phyloP scores from a whole-genome alignment of 2,329 filamentous ascomycete species.

The Fusarium cicatricum region DNA sequence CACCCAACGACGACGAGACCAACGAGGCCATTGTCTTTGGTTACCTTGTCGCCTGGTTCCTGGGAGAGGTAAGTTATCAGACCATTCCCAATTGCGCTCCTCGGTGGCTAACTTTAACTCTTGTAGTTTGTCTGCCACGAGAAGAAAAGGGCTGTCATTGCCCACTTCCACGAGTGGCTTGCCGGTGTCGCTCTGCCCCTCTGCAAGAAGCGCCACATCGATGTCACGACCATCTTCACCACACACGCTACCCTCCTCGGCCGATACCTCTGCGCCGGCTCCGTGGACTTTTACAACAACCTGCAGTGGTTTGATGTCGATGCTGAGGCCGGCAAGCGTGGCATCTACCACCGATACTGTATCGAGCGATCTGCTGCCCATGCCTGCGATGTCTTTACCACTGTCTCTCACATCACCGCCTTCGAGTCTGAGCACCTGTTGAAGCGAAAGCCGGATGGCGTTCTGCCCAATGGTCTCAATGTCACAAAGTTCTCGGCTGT shows the following conservation, averaged over 20 bases:
- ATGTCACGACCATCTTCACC: constrained; percentile 97
- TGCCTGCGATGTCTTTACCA: constrained; percentile 95
- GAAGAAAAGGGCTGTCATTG: constrained; percentile 90
- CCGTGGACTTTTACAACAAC: constrained; percentile 99
- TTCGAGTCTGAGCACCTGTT: constrained; percentile 98
- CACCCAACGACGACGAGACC: constrained; percentile 89
- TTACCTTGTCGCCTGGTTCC: constrained; percentile 96
- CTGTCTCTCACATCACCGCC: constrained; percentile 97
- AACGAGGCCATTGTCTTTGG: constrained; percentile 98
- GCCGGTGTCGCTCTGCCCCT: constrained; percentile 92
- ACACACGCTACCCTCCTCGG: constrained; percentile 96
- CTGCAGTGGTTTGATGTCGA: constrained; percentile 97
- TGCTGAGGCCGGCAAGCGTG: constrained; percentile 94
- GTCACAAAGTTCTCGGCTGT: constrained; percentile 97
- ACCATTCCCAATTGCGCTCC: constrained; percentile 2
- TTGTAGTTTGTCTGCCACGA: constrained; percentile 90
- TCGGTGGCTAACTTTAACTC: constrained; percentile 22
- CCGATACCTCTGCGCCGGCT: constrained; percentile 95
- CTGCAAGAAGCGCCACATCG: constrained; percentile 92
- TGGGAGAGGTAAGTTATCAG: constrained; percentile 79
- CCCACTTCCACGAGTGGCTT: constrained; percentile 99
- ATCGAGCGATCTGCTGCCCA: constrained; percentile 95
- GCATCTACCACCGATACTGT: constrained; percentile 98
- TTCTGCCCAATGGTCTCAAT: constrained; percentile 95
- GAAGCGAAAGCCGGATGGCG: constrained; percentile 96